Base-by-base conservation (phyloP, 2,329 filamentous ascomycete species). In the Aquanectria penicillioides region DNA sequence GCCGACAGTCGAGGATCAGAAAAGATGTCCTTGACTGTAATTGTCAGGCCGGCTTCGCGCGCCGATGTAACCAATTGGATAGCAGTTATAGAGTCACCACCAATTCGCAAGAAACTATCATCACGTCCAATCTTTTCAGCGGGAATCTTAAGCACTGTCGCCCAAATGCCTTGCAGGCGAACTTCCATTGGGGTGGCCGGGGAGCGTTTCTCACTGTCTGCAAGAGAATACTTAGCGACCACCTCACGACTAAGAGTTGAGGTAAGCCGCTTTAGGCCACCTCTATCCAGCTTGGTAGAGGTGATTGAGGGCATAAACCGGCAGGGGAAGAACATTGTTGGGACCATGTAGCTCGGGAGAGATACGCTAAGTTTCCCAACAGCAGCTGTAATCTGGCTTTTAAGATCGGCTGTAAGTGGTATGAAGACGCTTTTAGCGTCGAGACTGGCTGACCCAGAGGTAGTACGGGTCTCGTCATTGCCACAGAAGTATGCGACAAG, bases 131-230 rank as follows among this genome's bases (percentile, higher is more conserved):
- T 44, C 2, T 5, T 77, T 54, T 8, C 64, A 63, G 6, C 80
- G 64, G 0, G 76, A 65, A 4, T 71, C 64, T 15, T 46, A 13
- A 46, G 41, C 22, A 46, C 17, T 11, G 41, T 5, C 2, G 69
- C 65, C 76, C 79, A 79, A 23, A 74, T 62, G 12, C 53, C 36
- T 18, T 65, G 69, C 11, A 76, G 7, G 34, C 34, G 7, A 23
- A 33, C 17, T 29, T 46, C 41, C 26, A 46, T 33, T 12, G 41
- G 17, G 15, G 41, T 33, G 12, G 17, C 12, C 6, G 41, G 41
- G 11, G 28, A 17, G 1, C 41, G 41, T 18, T 46, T 46, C 26
- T 46, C 41, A 4, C 15, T 28, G 23, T 46, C 41, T 23, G 41
- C 28, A 7, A 46, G 13, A 10, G 28, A 22, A n/a, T 46, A 28